These are phyloP conservation scores for Penicillium tannophilum DNA, from an alignment of 495 filamentous ascomycete species.

Conservation along the genomic window DNA sequence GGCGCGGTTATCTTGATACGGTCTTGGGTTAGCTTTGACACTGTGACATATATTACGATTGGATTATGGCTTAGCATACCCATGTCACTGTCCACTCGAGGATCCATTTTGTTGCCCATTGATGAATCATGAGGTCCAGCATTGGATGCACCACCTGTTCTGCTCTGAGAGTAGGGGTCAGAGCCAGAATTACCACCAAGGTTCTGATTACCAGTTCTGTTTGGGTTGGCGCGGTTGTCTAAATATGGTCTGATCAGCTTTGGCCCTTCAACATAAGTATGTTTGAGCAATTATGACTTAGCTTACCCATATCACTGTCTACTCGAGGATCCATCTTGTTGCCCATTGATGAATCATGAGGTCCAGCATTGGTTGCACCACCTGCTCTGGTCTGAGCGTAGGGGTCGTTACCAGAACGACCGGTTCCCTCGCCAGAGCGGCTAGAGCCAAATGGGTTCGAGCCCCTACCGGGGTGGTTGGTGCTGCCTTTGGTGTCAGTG, in stretches of 20 bases:
- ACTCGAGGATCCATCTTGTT: constrained; percentile 56
- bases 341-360: constrained; percentile 40
- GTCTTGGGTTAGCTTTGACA: not conserved
- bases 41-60: no score
- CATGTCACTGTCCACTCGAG: constrained; percentile 50
- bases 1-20: not conserved
- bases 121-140: constrained; percentile 42
- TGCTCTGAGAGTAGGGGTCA: constrained; percentile 24
- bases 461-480: not conserved
- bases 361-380: constrained; percentile 24
- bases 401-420: not conserved
- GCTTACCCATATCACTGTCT: constrained; percentile 41
- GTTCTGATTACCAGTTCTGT: no score
- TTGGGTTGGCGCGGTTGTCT: not conserved
- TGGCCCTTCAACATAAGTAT: not conserved
- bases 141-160: constrained; percentile 9
- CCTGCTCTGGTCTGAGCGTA: constrained; percentile 25
- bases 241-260: not conserved
- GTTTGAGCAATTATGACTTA: not conserved
- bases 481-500: no score
- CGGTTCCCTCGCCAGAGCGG: not conserved
- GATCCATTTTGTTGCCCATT: constrained; percentile 50
- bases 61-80: constrained; percentile 18
- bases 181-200: not conserved
- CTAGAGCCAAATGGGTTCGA: not conserved